Percentiles rank a stretch among this genome's conserved stretches.
Evolutionary conservation across 441 rosid genomes (phyloP).

Genomic region (Flueggea neowawraea): DNA sequence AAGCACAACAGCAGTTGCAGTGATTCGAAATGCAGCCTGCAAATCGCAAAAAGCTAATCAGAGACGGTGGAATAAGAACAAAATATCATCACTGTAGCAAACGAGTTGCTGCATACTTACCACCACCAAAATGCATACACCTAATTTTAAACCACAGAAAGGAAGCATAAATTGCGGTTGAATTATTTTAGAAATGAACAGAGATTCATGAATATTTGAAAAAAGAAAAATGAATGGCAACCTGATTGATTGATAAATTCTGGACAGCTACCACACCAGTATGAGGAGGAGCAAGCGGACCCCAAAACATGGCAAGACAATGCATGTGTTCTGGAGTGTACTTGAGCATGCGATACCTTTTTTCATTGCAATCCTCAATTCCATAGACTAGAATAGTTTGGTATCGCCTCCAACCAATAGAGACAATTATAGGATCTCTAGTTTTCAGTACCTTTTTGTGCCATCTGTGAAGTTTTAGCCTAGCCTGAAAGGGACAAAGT

Average conservation of each 20-base stretch:
- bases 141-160: too few species aligned
- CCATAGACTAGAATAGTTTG: slow-evolving; percentile 85
- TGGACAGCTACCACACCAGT: slow-evolving; percentile 88
- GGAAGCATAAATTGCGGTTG: too few species aligned
- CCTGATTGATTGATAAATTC: slow-evolving; percentile 76
- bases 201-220: background rate
- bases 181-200: background rate
- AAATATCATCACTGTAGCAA: too few species aligned
- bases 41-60: slow-evolving; percentile 11
- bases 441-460: slow-evolving; percentile 85
- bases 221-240: slow-evolving; percentile 17
- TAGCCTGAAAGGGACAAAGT: slow-evolving; percentile 43
- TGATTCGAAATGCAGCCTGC: slow-evolving; percentile 78
- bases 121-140: too few species aligned
- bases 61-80: too few species aligned
- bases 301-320: slow-evolving; percentile 96
- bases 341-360: slow-evolving; percentile 83
- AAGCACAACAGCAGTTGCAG: slow-evolving; percentile 73
- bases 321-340: slow-evolving; percentile 97
- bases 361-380: slow-evolving; percentile 79
- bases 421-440: slow-evolving; percentile 87
- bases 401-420: slow-evolving; percentile 95
- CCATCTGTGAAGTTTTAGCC: slow-evolving; percentile 90
- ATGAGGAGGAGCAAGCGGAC: slow-evolving; percentile 91
- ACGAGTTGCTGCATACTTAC: too few species aligned